These are phyloP conservation scores for Boletus reticuloceps DNA, from an alignment of 768 basidiomycete species.

Conservation along the genomic window DNA sequence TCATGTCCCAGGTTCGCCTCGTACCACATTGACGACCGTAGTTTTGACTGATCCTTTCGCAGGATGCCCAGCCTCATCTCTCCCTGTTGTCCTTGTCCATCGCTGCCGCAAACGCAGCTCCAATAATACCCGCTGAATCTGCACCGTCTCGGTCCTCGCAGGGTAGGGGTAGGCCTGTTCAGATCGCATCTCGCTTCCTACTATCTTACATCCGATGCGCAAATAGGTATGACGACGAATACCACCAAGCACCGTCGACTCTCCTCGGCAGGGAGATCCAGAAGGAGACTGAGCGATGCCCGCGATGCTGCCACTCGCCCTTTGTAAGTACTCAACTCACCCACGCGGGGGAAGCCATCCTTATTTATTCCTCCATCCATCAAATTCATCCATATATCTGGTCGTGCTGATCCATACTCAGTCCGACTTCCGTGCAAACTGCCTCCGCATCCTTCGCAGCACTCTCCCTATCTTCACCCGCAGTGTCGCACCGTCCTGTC, in stretches of 20 bases:
- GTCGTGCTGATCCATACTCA: constrained; percentile 14
- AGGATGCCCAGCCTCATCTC: constrained; percentile 15
- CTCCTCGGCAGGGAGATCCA: constrained; percentile 67
- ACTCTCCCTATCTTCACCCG: constrained; percentile 41
- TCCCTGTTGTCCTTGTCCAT: constrained; percentile 71
- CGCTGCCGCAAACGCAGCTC: constrained; percentile 50
- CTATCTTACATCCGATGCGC: neutral
- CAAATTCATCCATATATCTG: neutral
- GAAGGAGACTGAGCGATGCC: constrained; percentile 74
- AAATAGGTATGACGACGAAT: constrained; percentile 29
- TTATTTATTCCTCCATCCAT: too few species aligned
- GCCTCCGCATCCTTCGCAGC: constrained; percentile 40
- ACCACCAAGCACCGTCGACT: constrained; percentile 61
- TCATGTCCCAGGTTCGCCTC: constrained; percentile 24
- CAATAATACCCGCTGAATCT: constrained; percentile 37
- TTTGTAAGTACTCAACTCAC: constrained; percentile 49
- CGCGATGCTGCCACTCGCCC: constrained; percentile 73
- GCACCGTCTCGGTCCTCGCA: constrained; percentile 8
- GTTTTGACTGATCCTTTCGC: neutral
- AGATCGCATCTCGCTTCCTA: neutral
- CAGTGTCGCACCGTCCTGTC: constrained; percentile 25
- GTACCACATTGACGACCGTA: neutral
- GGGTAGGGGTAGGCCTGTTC: constrained; percentile 15
- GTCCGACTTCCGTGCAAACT: constrained; percentile 36
- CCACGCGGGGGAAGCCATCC: neutral